Evolutionary conservation across 805 yeast species (phyloP).

Genomic region (Yamadazyma akitaensis): DNA sequence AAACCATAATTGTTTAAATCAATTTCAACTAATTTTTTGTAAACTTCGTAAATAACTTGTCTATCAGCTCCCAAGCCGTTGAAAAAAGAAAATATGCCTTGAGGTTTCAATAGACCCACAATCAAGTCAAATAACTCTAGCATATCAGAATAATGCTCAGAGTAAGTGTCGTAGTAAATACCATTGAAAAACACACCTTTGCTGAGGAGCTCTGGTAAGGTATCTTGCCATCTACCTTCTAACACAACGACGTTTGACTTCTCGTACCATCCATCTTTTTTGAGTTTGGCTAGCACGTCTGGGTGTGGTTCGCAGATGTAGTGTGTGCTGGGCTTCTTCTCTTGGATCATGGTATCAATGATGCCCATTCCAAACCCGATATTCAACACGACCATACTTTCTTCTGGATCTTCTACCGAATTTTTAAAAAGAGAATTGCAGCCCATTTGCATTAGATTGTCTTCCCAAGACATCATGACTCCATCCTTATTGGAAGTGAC

Average conservation of each 20-base stretch:
- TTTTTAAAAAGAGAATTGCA: slow-evolving; percentile 63
- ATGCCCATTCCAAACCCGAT: slow-evolving; percentile 98
- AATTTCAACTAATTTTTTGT: slow-evolving; percentile 73
- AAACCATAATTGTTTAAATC: slow-evolving; percentile 82
- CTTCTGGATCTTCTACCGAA: slow-evolving; percentile 36
- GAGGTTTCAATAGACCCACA: slow-evolving; percentile 78
- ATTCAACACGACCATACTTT: slow-evolving; percentile 58
- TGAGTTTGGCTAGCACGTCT: slow-evolving; percentile 70
- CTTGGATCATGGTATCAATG: slow-evolving; percentile 75
- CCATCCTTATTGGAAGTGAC: slow-evolving; percentile 80
- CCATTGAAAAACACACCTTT: slow-evolving; percentile 76
- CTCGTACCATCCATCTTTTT: slow-evolving; percentile 77
- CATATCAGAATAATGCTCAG: slow-evolving; percentile 90
- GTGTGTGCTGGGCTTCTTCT: slow-evolving; percentile 58
- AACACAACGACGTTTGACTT: slow-evolving; percentile 68
- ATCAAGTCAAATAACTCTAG: slow-evolving; percentile 75
- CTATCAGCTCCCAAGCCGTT: slow-evolving; percentile 65
- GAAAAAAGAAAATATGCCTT: slow-evolving; percentile 85
- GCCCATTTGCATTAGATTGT: slow-evolving; percentile 74
- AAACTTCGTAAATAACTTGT: slow-evolving; percentile 57
- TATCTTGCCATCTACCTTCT: slow-evolving; percentile 93
- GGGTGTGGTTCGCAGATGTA: slow-evolving; percentile 96
- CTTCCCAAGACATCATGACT: slow-evolving; percentile 98
- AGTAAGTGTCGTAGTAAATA: slow-evolving; percentile 88
- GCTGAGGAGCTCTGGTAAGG: slow-evolving; percentile 60